Evolutionary conservation across 164 flowering plant species (phyloP).

Genomic region (Brasenia schreberi): DNA sequence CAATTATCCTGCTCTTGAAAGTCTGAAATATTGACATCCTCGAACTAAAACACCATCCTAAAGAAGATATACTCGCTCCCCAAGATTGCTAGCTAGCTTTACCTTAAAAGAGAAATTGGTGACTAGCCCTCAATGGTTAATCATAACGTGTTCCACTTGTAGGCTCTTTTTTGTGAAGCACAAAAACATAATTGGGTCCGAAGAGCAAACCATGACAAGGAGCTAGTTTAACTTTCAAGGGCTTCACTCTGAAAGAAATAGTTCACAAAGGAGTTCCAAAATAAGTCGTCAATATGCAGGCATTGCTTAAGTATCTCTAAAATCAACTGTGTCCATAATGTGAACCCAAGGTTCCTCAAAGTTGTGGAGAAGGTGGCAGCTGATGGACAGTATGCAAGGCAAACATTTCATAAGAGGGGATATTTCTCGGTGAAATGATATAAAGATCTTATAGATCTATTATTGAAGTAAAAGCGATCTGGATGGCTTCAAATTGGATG

Average conservation of each 20-base stretch:
- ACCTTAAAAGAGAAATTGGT: too few species aligned
- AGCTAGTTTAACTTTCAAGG: too few species aligned
- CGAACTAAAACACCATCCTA: too few species aligned
- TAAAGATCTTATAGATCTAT: conserved; percentile 70
- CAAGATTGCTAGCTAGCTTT: too few species aligned
- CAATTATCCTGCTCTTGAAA: too few species aligned
- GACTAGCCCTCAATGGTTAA: too few species aligned
- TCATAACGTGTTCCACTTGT: conserved; percentile 43
- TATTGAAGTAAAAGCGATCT: conserved; percentile 76
- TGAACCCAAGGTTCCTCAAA: conserved; percentile 78
- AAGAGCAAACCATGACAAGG: conserved; percentile 71
- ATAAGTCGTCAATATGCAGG: conserved; percentile 26
- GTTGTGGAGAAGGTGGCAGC: conserved; percentile 82
- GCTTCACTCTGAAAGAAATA: too few species aligned
- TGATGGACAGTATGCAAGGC: conserved; percentile 61
- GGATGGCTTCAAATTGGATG: conserved; percentile 75
- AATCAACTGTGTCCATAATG: conserved; percentile 90
- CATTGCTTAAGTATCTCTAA: conserved; percentile 86
- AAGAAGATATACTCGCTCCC: too few species aligned
- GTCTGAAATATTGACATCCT: too few species aligned
- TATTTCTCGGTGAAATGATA: conserved; percentile 94
- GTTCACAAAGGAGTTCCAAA: too few species aligned
- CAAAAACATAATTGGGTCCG: conserved; percentile 56
- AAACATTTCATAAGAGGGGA: conserved; percentile 82
- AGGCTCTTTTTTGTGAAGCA: conserved; percentile 76